These are phyloP conservation scores for Cyanidiococcus yangmingshanensis DNA, from an alignment of 23 red algal species.

Conservation along the genomic window DNA sequence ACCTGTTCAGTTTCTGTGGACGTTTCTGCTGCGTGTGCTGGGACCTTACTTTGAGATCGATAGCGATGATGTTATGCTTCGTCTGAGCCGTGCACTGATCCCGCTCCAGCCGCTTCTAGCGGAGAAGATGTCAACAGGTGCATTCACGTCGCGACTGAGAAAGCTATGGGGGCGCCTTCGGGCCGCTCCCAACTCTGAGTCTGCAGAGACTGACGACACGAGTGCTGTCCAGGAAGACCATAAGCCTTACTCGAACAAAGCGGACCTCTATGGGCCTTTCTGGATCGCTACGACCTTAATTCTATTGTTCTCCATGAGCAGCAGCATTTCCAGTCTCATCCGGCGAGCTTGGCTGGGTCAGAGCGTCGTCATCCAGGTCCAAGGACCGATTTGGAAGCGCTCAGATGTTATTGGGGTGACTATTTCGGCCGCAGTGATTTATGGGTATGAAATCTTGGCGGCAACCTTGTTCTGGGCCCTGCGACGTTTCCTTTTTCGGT, in stretches of 20 bases:
- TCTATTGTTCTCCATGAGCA: not conserved
- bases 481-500: not conserved
- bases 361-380: not conserved
- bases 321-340: not conserved
- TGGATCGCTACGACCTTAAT: constrained; percentile 11
- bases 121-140: not conserved
- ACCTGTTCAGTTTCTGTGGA: not conserved
- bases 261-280: constrained; percentile 5
- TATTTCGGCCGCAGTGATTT: not conserved
- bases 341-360: no score
- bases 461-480: not conserved
- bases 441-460: not conserved
- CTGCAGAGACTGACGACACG: not conserved
- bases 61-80: not conserved
- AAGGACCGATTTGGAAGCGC: not conserved
- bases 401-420: not conserved
- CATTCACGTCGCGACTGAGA: not conserved
- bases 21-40: not conserved
- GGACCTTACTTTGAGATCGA: not conserved
- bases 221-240: not conserved
- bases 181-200: not conserved
- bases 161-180: not conserved
- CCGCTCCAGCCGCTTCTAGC: not conserved
- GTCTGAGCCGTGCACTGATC: not conserved
- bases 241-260: not conserved